These are phyloP conservation scores for Asterochloris sp. DNA, from an alignment of 139 green algal genomes.

Conservation along the genomic window DNA sequence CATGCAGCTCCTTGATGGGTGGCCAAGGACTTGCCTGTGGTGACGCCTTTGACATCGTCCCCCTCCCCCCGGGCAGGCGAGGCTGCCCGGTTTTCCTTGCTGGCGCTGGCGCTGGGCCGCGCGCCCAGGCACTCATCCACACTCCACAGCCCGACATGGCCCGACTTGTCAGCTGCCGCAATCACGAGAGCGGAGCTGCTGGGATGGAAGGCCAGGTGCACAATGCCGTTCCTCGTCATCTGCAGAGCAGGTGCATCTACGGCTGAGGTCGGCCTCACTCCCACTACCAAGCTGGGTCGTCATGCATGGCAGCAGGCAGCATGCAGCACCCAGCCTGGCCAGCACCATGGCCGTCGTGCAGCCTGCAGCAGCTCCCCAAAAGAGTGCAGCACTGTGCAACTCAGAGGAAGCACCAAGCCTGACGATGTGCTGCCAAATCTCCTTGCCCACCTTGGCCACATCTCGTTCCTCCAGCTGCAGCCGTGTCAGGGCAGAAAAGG, in stretches of 20 bases:
- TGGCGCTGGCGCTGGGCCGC: neutral
- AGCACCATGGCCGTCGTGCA: too few relatives aligned
- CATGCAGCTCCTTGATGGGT: too few relatives aligned
- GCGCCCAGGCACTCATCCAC: slow-evolving; percentile 23
- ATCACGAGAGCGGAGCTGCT: slow-evolving; percentile 30
- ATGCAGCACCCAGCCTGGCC: too few relatives aligned
- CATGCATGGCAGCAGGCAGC: too few relatives aligned
- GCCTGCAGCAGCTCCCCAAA: too few relatives aligned
- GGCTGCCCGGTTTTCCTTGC: slow-evolving; percentile 5
- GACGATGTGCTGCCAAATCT: too few relatives aligned
- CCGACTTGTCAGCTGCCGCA: slow-evolving; percentile 45
- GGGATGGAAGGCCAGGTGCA: slow-evolving; percentile 50
- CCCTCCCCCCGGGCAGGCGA: neutral
- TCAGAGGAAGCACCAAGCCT: too few relatives aligned
- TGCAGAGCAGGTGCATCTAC: neutral
- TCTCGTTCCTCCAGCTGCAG: slow-evolving; percentile 29
- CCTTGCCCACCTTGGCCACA: slow-evolving; percentile 36
- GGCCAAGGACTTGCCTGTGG: neutral
- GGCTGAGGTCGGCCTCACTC: too few relatives aligned
- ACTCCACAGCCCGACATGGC: slow-evolving; percentile 45
- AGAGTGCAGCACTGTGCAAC: too few relatives aligned
- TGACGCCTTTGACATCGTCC: neutral
- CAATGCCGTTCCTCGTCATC: slow-evolving; percentile 38
- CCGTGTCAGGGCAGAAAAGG: slow-evolving; percentile 6
- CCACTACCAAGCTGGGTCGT: too few relatives aligned